Base-by-base conservation (phyloP, 2,329 filamentous ascomycete species). In the Polychaeton citri region DNA sequence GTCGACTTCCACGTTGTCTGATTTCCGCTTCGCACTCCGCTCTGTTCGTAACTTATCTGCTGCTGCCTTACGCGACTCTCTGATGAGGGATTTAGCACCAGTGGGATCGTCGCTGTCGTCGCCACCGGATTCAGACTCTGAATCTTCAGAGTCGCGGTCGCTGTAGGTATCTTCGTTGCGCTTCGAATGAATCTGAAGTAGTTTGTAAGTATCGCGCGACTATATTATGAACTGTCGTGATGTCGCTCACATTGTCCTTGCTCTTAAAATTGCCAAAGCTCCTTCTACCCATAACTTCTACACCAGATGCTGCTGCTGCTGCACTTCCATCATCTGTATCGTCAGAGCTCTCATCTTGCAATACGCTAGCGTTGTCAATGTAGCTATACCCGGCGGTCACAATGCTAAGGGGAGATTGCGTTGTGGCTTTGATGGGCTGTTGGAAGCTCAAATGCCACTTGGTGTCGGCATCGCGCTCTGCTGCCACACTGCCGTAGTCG, bases 381-480 rank as follows among this genome's bases (percentile, higher is more conserved):
- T 60, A 59, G 8, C 69, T 68, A 55, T 68, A 77, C 13, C 74
- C 72, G 38, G 70, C 68, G 43, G 76, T 76, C 33, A 82, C 70
- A 21, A 87, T 67, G 17, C 51, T 51, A 44, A 65, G 66, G 36
- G 73, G 50, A 10, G 56, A 53, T 34, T 56, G 50, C 21, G 48
- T 62, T 2, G 36, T 35, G 4, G 39, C 28, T 50, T 38, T 63
- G 56, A 30, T 58, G 41, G 37, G 46, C 36, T 67, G 59, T 33
- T 64, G 62, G 35, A 74, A 68, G 41, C 74, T 76, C 37, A 87
- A 61, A 13, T 82, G 78, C 82, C 82, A 88, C 53, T 78, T 76
- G 13, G 79, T 79, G 55, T 87, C 82, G 30, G 72, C 61, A 43
- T 73, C 69, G 34, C 68, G 67, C 54, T 85, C 80, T 49, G 82